Evolutionary conservation across 1,139 yeast species (phyloP).

Genomic region (Saccharomyces hybrid): DNA sequence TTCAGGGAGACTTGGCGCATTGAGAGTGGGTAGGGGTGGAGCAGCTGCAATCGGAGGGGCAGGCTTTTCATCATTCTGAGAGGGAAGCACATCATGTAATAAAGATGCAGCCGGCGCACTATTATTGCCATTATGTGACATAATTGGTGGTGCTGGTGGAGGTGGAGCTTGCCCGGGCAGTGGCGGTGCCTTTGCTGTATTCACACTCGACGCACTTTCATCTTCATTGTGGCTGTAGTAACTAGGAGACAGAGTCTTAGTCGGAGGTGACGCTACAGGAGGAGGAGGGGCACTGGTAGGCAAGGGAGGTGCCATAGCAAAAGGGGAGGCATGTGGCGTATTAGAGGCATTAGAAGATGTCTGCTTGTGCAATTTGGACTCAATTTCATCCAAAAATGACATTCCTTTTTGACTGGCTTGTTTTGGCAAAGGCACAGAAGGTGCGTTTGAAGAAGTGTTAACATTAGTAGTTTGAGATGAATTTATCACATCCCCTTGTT

Average conservation of each 20-base stretch:
- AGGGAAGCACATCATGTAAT: not conserved
- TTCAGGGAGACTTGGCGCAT: slow-evolving; percentile 19
- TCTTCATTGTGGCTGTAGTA: slow-evolving; percentile 2
- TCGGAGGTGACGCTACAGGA: slow-evolving; percentile 9
- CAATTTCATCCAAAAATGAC: slow-evolving; percentile 26
- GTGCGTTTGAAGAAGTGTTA: slow-evolving; percentile 12
- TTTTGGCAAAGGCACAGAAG: slow-evolving; percentile 5
- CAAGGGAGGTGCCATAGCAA: slow-evolving; percentile 9
- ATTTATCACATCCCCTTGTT: slow-evolving; percentile 24
- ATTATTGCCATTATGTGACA: slow-evolving; percentile 9
- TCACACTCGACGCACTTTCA: not conserved
- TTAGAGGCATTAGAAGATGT: slow-evolving; percentile 15
- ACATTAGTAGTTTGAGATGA: slow-evolving; percentile 7
- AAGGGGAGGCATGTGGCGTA: slow-evolving; percentile 16
- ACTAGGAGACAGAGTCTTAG: slow-evolving; percentile 16
- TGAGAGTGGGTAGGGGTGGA: slow-evolving; percentile 17
- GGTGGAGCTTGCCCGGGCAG: slow-evolving; percentile 11
- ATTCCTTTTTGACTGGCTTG: slow-evolving; percentile 9
- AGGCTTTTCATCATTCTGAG: slow-evolving; percentile 1
- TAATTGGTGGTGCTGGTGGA: slow-evolving; percentile 18
- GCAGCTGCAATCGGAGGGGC: slow-evolving; percentile 19
- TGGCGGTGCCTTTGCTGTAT: slow-evolving; percentile 16
- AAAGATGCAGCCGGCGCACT: slow-evolving; percentile 1
- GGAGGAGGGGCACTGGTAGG: slow-evolving; percentile 13
- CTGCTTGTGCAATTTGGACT: slow-evolving; percentile 22